Evolutionary conservation across 495 filamentous ascomycete genomes (phyloP), one percentile per base, ranked within the genome.

Genomic region (Xylaria intraflava): DNA sequence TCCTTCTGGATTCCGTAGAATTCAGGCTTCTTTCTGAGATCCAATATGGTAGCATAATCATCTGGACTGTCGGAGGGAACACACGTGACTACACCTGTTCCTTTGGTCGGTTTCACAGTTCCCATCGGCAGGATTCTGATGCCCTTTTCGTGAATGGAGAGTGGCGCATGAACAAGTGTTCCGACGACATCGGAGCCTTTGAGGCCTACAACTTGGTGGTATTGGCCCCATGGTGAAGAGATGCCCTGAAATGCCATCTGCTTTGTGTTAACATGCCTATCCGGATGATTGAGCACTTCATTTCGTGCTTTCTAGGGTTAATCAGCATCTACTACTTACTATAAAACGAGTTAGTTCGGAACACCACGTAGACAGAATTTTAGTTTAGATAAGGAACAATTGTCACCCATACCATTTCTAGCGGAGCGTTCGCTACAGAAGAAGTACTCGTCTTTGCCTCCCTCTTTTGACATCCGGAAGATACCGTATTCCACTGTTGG

Each of bases 1-100:
- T 97, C 92, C 72, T 93, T 95, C 72, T 94, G 83, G 69, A 98
- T 97, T 44, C 84, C 84, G 67, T 98, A 96, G 73, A 87, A 96
- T 2, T 96, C 93, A n/a, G 91, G 79, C 77, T 98, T 97, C 78
- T 96, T 96, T 23, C 84, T 81, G 50, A 98, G 80, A 53, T 98
- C 93, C 30, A 77, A 77, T 38, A 94, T 75, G 16, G 89, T 98
- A 51, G 89, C 89, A 69, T 87, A 98, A 66, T 98, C 93, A 60
- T 98, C 92, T 2, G 93, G 93, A 56, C 88, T 93, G 71, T 98
- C 91, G 1, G 88, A 94, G 24, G 93, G 93, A 11, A 98, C 93
- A 19, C 82, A 96, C 4, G 90, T 95, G 43, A 98, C 93, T 30
- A 98, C 90, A 68, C 90, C 93, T 36, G 93, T 98, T 60, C 93